These are phyloP conservation scores for Corylus avellana DNA, from an alignment of 306 rosid species.

Conservation along the genomic window DNA sequence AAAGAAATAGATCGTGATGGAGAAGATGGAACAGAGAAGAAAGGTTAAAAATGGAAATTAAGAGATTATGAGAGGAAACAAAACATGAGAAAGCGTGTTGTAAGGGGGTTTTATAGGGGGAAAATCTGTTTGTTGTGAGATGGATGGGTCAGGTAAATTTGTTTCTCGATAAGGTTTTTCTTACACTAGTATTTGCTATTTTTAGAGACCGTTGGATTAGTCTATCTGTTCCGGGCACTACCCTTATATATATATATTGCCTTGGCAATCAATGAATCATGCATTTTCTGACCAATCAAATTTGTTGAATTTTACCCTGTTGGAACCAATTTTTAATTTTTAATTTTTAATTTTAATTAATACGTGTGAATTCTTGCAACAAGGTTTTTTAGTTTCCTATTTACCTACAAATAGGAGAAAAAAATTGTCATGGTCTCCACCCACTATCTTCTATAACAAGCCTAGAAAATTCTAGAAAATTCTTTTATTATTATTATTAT, in stretches of 20 bases:
- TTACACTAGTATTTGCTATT: neutral
- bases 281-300: neutral
- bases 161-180: neutral
- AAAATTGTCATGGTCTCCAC: no score
- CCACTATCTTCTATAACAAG: no score
- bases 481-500: no score
- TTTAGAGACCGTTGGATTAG: neutral
- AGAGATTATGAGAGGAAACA: neutral
- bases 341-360: neutral
- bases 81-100: slow-evolving; percentile 19
- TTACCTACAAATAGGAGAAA: no score
- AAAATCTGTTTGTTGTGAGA: neutral
- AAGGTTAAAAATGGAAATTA: neutral
- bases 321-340: neutral
- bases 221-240: neutral
- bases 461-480: no score
- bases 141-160: neutral
- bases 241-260: no score
- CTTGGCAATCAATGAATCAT: no score
- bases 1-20: neutral
- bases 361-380: neutral
- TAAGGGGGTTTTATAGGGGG: neutral
- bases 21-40: neutral
- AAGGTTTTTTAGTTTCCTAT: neutral
- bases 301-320: neutral